Evolutionary conservation across 2,329 filamentous ascomycete species (phyloP).

Genomic region (Talaromyces funiculosus): DNA sequence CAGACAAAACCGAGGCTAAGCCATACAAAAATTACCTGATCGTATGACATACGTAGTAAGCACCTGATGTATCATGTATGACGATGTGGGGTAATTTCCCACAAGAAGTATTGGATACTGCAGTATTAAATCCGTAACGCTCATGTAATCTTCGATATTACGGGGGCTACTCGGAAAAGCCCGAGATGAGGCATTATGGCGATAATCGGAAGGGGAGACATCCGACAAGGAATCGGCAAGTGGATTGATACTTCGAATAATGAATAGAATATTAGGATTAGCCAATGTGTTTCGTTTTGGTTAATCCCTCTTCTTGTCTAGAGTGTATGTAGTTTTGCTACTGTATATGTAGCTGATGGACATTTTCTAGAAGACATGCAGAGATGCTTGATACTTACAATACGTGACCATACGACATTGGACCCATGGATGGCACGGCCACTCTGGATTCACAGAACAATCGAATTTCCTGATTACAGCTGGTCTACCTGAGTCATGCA

Average conservation of each 20-base stretch:
- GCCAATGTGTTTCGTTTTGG: not conserved
- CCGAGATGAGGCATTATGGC: not conserved
- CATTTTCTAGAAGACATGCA: not conserved
- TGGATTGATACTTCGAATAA: not conserved
- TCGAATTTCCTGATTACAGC: not conserved
- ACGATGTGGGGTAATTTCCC: not conserved
- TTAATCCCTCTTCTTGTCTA: not conserved
- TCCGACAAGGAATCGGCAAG: not conserved
- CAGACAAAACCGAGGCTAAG: conserved; percentile 1
- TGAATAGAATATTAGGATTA: not conserved
- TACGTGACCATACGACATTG: not conserved
- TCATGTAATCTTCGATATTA: not conserved
- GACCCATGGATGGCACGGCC: not conserved
- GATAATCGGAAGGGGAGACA: conserved; percentile 3
- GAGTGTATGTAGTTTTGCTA: no score
- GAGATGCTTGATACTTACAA: not conserved
- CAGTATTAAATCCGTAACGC: not conserved
- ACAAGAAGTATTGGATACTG: not conserved
- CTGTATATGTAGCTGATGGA: no score
- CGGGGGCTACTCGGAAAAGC: not conserved
- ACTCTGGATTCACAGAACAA: not conserved
- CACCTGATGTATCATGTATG: not conserved
- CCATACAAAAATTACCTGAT: conserved; percentile 1
- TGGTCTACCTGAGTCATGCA: not conserved
- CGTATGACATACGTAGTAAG: not conserved